Conservation (phyloP, 139 green algal species). For the Chlamydomonas sp. region DNA sequence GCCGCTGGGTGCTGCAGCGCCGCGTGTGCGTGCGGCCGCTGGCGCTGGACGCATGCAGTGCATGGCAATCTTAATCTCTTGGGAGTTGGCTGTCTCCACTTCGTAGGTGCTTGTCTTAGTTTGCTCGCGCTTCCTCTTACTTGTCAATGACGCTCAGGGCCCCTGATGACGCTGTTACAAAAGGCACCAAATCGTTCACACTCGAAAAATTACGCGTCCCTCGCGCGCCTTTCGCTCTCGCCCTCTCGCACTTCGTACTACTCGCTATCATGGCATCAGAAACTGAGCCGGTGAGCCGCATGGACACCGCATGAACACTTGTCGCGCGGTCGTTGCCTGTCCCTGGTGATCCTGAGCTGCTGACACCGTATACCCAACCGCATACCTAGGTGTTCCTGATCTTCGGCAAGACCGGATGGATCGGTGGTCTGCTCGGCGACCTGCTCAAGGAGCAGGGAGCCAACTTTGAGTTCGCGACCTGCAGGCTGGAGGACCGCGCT, state of each 20-base stretch:
- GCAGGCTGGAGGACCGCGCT: slow-evolving; percentile 77
- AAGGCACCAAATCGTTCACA: too few relatives aligned
- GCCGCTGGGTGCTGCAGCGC: too few relatives aligned
- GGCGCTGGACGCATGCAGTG: too few relatives aligned
- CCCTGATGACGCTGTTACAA: too few relatives aligned
- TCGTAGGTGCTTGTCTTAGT: slow-evolving; percentile 2
- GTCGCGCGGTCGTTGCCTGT: neutral
- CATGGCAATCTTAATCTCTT: too few relatives aligned
- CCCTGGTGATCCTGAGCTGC: neutral
- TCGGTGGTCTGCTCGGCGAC: slow-evolving; percentile 75
- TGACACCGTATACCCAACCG: neutral
- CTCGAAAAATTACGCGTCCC: too few relatives aligned
- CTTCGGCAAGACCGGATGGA: slow-evolving; percentile 82
- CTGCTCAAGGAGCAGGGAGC: slow-evolving; percentile 69
- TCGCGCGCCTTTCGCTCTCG: too few relatives aligned
- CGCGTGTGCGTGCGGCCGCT: too few relatives aligned
- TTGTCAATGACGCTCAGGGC: too few relatives aligned
- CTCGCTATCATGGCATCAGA: neutral
- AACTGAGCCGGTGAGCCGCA: neutral
- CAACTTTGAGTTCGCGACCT: slow-evolving; percentile 75
- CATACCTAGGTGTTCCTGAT: slow-evolving; percentile 67
- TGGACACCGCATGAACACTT: neutral
- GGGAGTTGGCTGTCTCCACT: too few relatives aligned
- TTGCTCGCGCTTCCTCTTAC: too few relatives aligned
- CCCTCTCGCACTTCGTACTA: too few relatives aligned